These are phyloP conservation scores for Euphorbia peplus DNA, from an alignment of 345 rosid species.

Conservation along the genomic window DNA sequence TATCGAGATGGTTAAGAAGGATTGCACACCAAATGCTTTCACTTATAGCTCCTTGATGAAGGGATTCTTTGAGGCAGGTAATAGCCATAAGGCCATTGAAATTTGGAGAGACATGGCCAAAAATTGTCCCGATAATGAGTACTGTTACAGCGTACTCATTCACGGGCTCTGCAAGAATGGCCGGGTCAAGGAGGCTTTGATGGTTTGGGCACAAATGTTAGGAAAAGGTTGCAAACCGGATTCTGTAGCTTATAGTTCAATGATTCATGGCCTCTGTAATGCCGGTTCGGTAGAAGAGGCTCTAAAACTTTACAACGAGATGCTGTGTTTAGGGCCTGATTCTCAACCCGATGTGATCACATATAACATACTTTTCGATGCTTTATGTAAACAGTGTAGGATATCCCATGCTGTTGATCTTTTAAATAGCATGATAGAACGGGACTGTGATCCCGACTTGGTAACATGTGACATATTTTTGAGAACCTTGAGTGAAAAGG, in stretches of 20 bases:
- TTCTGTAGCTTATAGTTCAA: slow-evolving; percentile 72
- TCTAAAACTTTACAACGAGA: slow-evolving; percentile 72
- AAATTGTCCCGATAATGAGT: slow-evolving; percentile 40
- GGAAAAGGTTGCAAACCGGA: slow-evolving; percentile 68
- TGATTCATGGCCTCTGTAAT: slow-evolving; percentile 80
- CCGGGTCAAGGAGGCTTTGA: slow-evolving; percentile 57
- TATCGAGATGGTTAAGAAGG: slow-evolving; percentile 49
- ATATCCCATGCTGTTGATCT: slow-evolving; percentile 73
- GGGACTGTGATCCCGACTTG: slow-evolving; percentile 75
- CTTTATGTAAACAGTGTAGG: slow-evolving; percentile 58
- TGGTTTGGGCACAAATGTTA: slow-evolving; percentile 73
- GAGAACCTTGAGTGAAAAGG: slow-evolving; percentile 58
- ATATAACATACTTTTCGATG: slow-evolving; percentile 74
- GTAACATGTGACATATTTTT: slow-evolving; percentile 74
- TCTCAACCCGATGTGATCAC: slow-evolving; percentile 86
- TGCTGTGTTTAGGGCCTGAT: slow-evolving; percentile 65
- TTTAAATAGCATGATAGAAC: slow-evolving; percentile 70
- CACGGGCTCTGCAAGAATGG: slow-evolving; percentile 75
- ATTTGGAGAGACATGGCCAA: slow-evolving; percentile 70
- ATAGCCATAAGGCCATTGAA: slow-evolving; percentile 58
- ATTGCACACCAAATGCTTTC: slow-evolving; percentile 70
- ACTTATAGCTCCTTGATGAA: slow-evolving; percentile 86
- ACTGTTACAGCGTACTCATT: slow-evolving; percentile 71
- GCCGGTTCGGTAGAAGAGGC: slow-evolving; percentile 62
- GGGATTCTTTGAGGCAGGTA: slow-evolving; percentile 63